These are phyloP conservation scores for Penicillium sp. DNA, from an alignment of 2,329 filamentous ascomycete genomes.

Conservation along the genomic window DNA sequence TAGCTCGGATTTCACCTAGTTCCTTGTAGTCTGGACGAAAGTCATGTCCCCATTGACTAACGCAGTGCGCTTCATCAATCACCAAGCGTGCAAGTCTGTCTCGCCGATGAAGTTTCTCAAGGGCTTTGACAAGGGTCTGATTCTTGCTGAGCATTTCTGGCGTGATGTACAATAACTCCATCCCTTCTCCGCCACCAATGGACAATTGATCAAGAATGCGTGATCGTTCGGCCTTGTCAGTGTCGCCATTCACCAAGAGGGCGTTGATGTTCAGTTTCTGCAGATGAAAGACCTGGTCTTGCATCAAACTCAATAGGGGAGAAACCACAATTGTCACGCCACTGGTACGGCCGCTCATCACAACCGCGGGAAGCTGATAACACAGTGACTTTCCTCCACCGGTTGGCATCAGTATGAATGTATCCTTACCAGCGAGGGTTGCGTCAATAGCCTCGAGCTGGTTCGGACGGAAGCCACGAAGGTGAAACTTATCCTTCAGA, in stretches of 20 bases:
- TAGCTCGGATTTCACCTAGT: constrained; percentile 70
- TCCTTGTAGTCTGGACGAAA: constrained; percentile 95
- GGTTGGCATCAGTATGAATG: constrained; percentile 96
- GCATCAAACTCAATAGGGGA: constrained; percentile 91
- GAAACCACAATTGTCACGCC: constrained; percentile 96
- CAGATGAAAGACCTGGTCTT: constrained; percentile 89
- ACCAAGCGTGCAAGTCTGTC: constrained; percentile 83
- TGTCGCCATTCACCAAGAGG: constrained; percentile 77
- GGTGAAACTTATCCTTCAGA: constrained; percentile 79
- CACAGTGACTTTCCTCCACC: constrained; percentile 96
- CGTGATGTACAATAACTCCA: constrained; percentile 91
- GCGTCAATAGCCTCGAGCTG: constrained; percentile 96
- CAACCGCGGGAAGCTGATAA: constrained; percentile 88
- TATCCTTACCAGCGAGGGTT: constrained; percentile 81
- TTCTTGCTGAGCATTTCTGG: constrained; percentile 96
- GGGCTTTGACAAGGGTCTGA: constrained; percentile 61
- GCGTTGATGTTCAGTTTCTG: constrained; percentile 74
- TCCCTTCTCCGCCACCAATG: constrained; percentile 66
- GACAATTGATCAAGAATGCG: constrained; percentile 66
- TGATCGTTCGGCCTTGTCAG: constrained; percentile 60
- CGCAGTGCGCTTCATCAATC: constrained; percentile 98
- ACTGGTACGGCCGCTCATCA: constrained; percentile 72
- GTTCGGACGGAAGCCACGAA: constrained; percentile 84
- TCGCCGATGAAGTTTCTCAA: constrained; percentile 68
- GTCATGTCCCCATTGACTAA: constrained; percentile 98